A percentile compares a stretch with the other conserved stretches of the same genome.
Evolutionary conservation across 1,284 basidiomycete species (phyloP).

Genomic region (Naganishia albida): DNA sequence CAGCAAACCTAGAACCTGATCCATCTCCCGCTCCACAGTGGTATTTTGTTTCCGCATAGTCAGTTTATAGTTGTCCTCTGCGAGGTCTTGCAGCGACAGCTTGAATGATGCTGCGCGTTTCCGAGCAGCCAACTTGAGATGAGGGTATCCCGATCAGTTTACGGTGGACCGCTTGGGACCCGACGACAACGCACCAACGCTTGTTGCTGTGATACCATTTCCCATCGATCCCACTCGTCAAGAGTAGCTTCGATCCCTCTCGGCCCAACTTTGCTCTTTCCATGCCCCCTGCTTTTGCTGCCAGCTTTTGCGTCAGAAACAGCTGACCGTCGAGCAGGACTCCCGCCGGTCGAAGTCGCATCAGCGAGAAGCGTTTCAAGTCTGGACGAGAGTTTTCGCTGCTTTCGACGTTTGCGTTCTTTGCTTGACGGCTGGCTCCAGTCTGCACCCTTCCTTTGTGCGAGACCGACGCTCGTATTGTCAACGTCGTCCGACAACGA

Average conservation of each 20-base stretch:
- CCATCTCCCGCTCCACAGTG: constrained; percentile 24
- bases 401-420: constrained; percentile 4
- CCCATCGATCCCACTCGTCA: constrained; percentile 35
- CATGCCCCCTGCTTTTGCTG: neutral
- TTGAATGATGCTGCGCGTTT: constrained; percentile 26
- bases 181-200: constrained; percentile 18
- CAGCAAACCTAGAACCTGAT: constrained; percentile 25
- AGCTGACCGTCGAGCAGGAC: neutral
- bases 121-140: constrained; percentile 3
- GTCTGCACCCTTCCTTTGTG: neutral
- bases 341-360: constrained; percentile 1
- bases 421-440: neutral
- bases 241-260: constrained; percentile 11
- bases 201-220: constrained; percentile 30
- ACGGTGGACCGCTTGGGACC: neutral
- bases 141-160: neutral
- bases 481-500: neutral
- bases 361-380: constrained; percentile 14
- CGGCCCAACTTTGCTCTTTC: neutral
- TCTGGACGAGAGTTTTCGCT: constrained; percentile 7
- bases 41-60: constrained; percentile 14
- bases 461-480: neutral
- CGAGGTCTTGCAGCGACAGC: constrained; percentile 11
- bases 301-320: neutral
- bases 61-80: constrained; percentile 15